Evolutionary conservation across 352 stramenopile genomes (phyloP), one percentile per base, ranked within the genome.

Genomic region (Globisporangium paroecandrum): DNA sequence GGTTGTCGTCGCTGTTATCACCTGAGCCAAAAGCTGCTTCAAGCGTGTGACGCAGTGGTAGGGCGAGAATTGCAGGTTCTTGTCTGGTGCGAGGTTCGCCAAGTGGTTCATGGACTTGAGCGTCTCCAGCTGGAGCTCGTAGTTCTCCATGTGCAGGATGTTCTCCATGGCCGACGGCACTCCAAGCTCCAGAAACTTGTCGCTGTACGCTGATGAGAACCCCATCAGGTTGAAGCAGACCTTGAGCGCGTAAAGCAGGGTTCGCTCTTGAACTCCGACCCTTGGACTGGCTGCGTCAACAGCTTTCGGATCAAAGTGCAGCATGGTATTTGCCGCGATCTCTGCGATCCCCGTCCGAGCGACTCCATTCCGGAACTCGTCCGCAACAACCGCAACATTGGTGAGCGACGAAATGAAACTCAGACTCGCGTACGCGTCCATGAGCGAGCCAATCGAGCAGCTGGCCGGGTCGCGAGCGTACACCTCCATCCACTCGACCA

Each of bases 401-500:
- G 64, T 54, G 10, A 82, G 61, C 8, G 76, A 68, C 10, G 74
- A 79, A 8, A 91, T 63, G n/a, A 81, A 71, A 32, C 73, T 77
- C 18, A 91, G 49, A 41, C 72, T 80, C 6, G 55, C 65, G 29
- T 81, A 89, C 1, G 80, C 80, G 54, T 86, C 74, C 3, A 71
- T 61, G 0, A 91, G 61, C 2, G 76, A 75, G 12, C 36, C 66
- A 3, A 76, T n/a, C 1, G 72, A 56, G 18, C 75, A 82, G 1
- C 47, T 74, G 22, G 71, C 46, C 24, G 73, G 76, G 15, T 92
- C 84, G 25, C 79, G 73, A 4, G 73, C 76, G 32, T 83, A 90
- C 10, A 92, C 75, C 36, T 90, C 78, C 77, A 92, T 89, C 84
- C 84, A 92, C 65, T 92, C 84, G 20, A 84, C 71, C n/a, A 90